A percentile compares a stretch with the other conserved stretches of the same genome.
These are phyloP conservation scores for Eimeria tenella DNA, from an alignment of 169 alveolate genomes.

Conservation along the genomic window DNA sequence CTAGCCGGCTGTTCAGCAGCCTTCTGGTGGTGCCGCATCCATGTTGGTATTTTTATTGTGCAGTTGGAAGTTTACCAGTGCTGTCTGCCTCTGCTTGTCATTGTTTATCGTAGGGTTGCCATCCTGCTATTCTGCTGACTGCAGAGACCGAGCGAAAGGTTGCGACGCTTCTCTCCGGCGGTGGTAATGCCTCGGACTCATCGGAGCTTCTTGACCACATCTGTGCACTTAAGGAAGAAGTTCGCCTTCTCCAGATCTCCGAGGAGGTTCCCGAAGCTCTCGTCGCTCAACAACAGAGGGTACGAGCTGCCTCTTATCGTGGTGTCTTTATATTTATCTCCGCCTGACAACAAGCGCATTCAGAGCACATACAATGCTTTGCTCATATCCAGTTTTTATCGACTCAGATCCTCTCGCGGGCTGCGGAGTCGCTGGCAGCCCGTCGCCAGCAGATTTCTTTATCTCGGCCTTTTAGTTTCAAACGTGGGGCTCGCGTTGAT, in stretches of 20 bases:
- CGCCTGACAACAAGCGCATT: not conserved
- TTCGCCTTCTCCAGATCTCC: not conserved
- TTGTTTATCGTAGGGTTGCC: not conserved
- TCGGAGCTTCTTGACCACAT: not conserved
- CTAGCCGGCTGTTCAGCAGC: not conserved
- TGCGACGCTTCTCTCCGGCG: not conserved
- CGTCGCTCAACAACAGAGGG: slow-evolving; percentile 31
- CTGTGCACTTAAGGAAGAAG: not conserved
- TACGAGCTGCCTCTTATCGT: not conserved
- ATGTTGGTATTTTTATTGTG: not conserved
- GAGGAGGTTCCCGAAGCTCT: not conserved
- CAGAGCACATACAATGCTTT: not conserved
- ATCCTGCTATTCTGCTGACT: not conserved
- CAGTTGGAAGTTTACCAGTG: not conserved
- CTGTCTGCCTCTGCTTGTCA: not conserved
- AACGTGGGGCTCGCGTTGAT: not conserved
- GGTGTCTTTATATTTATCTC: no score
- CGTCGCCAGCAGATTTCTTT: slow-evolving; percentile 19
- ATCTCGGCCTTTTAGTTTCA: slow-evolving; percentile 22
- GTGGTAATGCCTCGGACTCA: not conserved
- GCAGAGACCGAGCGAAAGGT: slow-evolving; percentile 8
- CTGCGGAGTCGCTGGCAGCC: slow-evolving; percentile 13
- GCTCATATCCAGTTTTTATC: not conserved
- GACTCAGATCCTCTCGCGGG: slow-evolving; percentile 7
- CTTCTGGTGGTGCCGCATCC: not conserved